Conservation (phyloP, 352 stramenopile species). For the Globisporangium recalcitrans region DNA sequence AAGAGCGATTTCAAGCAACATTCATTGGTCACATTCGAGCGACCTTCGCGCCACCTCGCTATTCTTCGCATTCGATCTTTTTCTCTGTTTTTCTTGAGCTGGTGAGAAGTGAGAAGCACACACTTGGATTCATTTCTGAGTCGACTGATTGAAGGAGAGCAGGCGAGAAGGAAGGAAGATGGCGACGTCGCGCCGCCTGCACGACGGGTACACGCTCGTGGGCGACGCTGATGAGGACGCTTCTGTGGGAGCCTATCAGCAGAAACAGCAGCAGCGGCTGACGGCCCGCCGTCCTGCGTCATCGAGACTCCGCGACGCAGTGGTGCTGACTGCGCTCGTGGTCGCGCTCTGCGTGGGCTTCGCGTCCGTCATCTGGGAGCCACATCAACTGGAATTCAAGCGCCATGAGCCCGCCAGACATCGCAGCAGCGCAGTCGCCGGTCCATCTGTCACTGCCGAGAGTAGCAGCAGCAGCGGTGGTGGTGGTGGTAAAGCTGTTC, state of each 20-base stretch:
- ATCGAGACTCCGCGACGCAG: not conserved
- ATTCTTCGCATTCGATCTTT: not conserved
- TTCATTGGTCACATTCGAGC: not conserved
- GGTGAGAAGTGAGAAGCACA: too few relatives aligned
- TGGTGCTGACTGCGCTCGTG: constrained; percentile 7
- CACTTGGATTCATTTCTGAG: not conserved
- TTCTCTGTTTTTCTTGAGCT: not conserved
- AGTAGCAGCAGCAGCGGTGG: not conserved
- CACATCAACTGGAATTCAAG: not conserved
- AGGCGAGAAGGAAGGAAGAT: too few relatives aligned
- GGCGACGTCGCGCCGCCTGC: not conserved
- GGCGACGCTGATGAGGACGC: not conserved
- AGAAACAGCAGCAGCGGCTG: not conserved
- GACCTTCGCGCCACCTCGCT: not conserved
- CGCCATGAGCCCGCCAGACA: not conserved
- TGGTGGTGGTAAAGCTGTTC: not conserved
- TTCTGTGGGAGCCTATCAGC: not conserved
- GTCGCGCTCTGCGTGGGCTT: constrained; percentile 2
- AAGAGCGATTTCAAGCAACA: not conserved
- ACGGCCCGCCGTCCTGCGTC: not conserved
- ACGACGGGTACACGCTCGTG: constrained; percentile 6
- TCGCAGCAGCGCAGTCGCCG: not conserved
- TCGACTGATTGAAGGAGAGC: not conserved
- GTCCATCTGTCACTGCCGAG: not conserved
- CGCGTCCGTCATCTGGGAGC: not conserved